Evolutionary conservation across 306 rosid species (phyloP).

Genomic region (Malus orientalis): DNA sequence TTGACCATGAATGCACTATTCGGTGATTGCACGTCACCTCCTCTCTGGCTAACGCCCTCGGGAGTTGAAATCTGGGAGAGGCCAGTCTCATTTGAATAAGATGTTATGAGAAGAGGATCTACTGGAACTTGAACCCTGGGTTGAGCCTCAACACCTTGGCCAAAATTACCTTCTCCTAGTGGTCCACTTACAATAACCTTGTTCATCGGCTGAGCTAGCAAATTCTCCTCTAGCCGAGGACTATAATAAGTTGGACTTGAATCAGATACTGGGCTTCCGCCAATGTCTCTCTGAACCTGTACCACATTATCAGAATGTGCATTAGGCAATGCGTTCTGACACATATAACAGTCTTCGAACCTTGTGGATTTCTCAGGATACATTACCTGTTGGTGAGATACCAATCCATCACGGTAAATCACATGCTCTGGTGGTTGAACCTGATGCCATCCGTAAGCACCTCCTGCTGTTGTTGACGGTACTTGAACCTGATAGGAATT

Average conservation of each 20-base stretch:
- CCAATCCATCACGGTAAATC: slow-evolving; percentile 43
- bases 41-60: slow-evolving; percentile 29
- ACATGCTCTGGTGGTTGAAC: slow-evolving; percentile 47
- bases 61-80: slow-evolving; percentile 24
- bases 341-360: slow-evolving; percentile 58
- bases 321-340: slow-evolving; percentile 73
- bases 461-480: slow-evolving; percentile 39
- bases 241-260: slow-evolving; percentile 34
- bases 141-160: slow-evolving; percentile 38
- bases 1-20: slow-evolving; percentile 27
- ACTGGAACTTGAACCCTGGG: slow-evolving; percentile 32
- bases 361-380: slow-evolving; percentile 36
- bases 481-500: slow-evolving; percentile 48
- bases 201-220: slow-evolving; percentile 38
- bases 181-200: slow-evolving; percentile 38
- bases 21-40: slow-evolving; percentile 34
- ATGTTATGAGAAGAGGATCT: slow-evolving; percentile 36
- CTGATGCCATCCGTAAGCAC: slow-evolving; percentile 61
- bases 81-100: slow-evolving; percentile 26
- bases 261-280: slow-evolving; percentile 38
- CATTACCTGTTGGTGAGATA: slow-evolving; percentile 45
- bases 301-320: slow-evolving; percentile 70
- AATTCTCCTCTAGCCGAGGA: slow-evolving; percentile 43
- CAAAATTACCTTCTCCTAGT: slow-evolving; percentile 37
- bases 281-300: slow-evolving; percentile 39